phyloP scores from a whole-genome alignment of 768 basidiomycete species.

The Pulveroboletus sp. region DNA sequence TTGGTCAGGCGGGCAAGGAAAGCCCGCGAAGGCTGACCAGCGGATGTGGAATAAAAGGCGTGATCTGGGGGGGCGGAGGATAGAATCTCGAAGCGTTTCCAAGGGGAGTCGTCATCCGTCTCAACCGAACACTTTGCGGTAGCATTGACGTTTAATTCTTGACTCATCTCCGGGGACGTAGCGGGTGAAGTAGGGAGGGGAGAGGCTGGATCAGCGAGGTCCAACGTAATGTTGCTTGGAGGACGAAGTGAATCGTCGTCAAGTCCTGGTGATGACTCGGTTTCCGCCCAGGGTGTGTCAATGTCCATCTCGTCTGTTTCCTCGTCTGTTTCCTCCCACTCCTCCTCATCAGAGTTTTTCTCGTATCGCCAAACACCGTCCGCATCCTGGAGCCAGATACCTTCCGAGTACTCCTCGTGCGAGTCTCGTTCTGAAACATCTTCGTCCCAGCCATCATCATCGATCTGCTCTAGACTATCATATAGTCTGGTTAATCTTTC shows the following conservation, averaged over 20 bases:
- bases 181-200: slow-evolving; percentile 27
- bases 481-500: slow-evolving; percentile 72
- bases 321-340: slow-evolving; percentile 40
- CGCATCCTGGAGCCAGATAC: slow-evolving; percentile 43
- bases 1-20: slow-evolving; percentile 77
- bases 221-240: slow-evolving; percentile 15
- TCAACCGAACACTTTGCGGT: slow-evolving; percentile 26
- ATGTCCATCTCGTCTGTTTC: slow-evolving; percentile 39
- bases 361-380: slow-evolving; percentile 34
- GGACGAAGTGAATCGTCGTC: slow-evolving; percentile 19
- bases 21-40: slow-evolving; percentile 63
- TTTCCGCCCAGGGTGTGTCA: slow-evolving; percentile 29
- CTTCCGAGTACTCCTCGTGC: slow-evolving; percentile 44
- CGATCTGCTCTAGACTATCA: slow-evolving; percentile 79
- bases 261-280: slow-evolving; percentile 14
- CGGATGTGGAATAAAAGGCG: slow-evolving; percentile 63
- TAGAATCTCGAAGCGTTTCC: slow-evolving; percentile 83
- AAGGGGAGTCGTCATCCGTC: slow-evolving; percentile 43
- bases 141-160: slow-evolving; percentile 27
- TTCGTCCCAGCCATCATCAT: slow-evolving; percentile 60
- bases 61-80: slow-evolving; percentile 79
- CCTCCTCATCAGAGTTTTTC: slow-evolving; percentile 32
- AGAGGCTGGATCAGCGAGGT: slow-evolving; percentile 22
- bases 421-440: slow-evolving; percentile 30
- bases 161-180: slow-evolving; percentile 32